Evolutionary conservation across 148 eudicot species (phyloP).

Genomic region (Gaultheria prostrata): DNA sequence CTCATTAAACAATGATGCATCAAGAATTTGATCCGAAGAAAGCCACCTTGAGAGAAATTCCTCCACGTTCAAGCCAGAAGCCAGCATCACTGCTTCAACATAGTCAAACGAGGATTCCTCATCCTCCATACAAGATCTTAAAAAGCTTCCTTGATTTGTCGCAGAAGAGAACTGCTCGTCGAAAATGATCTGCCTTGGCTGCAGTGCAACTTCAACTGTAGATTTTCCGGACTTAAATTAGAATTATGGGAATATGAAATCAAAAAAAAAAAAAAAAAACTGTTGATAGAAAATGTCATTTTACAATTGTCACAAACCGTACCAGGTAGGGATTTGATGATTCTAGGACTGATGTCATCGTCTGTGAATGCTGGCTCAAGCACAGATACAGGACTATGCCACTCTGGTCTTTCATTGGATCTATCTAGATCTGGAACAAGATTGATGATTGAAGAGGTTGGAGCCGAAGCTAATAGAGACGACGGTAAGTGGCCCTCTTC

Average conservation of each 20-base stretch:
- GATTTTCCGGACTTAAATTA: constrained; percentile 15
- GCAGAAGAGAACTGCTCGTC: constrained; percentile 45
- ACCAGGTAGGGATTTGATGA: constrained; percentile 49
- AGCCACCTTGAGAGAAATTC: constrained; percentile 64
- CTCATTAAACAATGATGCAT: constrained; percentile 74
- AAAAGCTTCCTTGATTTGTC: constrained; percentile 22
- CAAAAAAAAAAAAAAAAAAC: neutral
- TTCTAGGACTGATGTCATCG: constrained; percentile 68
- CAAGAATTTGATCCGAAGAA: constrained; percentile 57
- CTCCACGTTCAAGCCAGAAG: constrained; percentile 77
- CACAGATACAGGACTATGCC: constrained; percentile 87
- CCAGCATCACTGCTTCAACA: constrained; percentile 72
- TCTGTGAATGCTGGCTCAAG: constrained; percentile 75
- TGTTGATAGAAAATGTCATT: neutral
- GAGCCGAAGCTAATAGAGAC: constrained; percentile 39
- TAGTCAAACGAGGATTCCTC: constrained; percentile 74
- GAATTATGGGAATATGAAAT: constrained; percentile 10
- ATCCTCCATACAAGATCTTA: constrained; percentile 36
- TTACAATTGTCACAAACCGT: constrained; percentile 10
- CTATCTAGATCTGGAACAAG: constrained; percentile 38
- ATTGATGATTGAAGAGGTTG: constrained; percentile 30
- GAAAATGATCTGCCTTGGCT: constrained; percentile 55
- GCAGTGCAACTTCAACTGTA: constrained; percentile 51
- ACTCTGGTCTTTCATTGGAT: constrained; percentile 45
- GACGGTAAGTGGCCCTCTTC: constrained; percentile 39